Base-by-base conservation (phyloP, 768 basidiomycete species). In the Psilocybe subaeruginosa region DNA sequence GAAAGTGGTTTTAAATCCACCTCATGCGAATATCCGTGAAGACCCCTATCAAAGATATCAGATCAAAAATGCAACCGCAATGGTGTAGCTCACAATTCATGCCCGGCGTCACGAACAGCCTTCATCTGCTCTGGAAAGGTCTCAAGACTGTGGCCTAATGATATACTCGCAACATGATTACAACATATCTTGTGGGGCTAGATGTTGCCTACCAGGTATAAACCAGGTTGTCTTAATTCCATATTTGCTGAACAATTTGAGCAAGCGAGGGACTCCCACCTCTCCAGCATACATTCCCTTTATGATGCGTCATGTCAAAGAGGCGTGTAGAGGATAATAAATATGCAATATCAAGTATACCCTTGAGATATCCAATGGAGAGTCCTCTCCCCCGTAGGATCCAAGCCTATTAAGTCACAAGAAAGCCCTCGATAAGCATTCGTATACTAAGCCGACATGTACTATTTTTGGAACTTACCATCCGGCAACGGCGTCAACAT, bases 401-500 rank as follows among this genome's bases (percentile, higher is more conserved):
- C 90, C 89, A 14, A 89, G 78, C 86, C 86, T 89, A n/a, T 16
- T 48, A 5, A 4, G 33, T 35, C 30, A 33, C 9, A 8, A 29
- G 11, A 51, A 29, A 51, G 27, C 14, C 14, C 0, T 23, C 33
- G 33, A 35, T 43, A 43, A n/a, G 2, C 12, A 30, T 9, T 3
- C 17, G 31, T 33, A 4, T 6, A 4, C 30, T 23, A 7, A 14
- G 12, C 27, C 19, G 5, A 37, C n/a, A 51, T 27, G 14, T 9
- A 12, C 29, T 53, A 33, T 16, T 33, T n/a, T 29, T 30, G 30
- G 33, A 8, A 9, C 46, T 41, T 70, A 85, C 89, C 90, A 92
- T 65, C 90, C 90, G 16, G 89, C 83, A 3, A 91, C 90, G 2
- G 89, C 89, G 59, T 93, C 90, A 2, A 92, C 88, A 62, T 93